phyloP scores from a whole-genome alignment of 2,329 filamentous ascomycete species.

The Ploettnerulaceae sp. region DNA sequence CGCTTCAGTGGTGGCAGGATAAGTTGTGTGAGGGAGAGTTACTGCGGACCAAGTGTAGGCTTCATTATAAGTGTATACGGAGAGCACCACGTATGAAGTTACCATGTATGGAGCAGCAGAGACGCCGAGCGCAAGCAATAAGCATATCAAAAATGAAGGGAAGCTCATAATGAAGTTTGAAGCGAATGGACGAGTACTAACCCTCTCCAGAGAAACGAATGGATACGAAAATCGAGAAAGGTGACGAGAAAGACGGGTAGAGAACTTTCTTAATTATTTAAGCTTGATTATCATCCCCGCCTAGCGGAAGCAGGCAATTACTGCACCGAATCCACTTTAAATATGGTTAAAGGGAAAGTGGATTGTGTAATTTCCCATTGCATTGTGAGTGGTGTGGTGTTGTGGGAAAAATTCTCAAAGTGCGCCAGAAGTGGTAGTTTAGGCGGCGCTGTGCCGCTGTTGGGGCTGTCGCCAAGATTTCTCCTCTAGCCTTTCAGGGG shows the following conservation, averaged over 20 bases:
- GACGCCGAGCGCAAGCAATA: slow-evolving; percentile 10
- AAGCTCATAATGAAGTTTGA: slow-evolving; percentile 8
- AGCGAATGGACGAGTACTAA: slow-evolving; percentile 17
- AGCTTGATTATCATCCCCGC: background rate
- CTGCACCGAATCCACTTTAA: background rate
- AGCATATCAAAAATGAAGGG: slow-evolving; percentile 5
- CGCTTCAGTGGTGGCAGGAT: background rate
- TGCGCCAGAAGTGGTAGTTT: background rate
- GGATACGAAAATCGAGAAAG: background rate
- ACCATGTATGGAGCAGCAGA: slow-evolving; percentile 23
- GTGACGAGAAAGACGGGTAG: background rate
- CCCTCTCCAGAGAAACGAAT: slow-evolving; percentile 14
- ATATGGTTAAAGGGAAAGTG: background rate
- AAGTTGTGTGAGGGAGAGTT: background rate
- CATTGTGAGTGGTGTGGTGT: too few species aligned
- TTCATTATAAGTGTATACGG: slow-evolving; percentile 12
- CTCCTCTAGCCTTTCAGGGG: background rate
- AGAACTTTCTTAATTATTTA: slow-evolving; percentile 7
- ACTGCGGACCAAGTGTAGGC: background rate
- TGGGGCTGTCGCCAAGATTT: background rate
- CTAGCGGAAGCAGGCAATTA: too few species aligned
- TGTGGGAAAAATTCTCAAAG: background rate
- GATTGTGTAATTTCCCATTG: too few species aligned
- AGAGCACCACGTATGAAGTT: slow-evolving; percentile 20
- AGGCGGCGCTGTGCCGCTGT: background rate